phyloP scores from a whole-genome alignment of 495 filamentous ascomycete species.

The Penicillium lividum region DNA sequence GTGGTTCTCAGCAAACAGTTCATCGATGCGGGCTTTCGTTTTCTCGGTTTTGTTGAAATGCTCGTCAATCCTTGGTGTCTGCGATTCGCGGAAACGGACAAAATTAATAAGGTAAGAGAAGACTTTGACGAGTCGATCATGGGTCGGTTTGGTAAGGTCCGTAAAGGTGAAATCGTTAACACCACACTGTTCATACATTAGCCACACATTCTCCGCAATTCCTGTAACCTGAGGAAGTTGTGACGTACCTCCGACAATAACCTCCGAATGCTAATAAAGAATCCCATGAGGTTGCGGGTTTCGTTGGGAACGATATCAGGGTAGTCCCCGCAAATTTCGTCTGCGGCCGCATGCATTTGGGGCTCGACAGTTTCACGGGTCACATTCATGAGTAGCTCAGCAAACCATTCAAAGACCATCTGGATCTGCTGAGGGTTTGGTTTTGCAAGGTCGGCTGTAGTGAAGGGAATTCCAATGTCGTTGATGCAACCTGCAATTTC shows the following conservation, averaged over 20 bases:
- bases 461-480: conserved; percentile 90
- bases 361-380: conserved; percentile 90
- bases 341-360: conserved; percentile 85
- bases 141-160: conserved; percentile 85
- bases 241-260: conserved; percentile 68
- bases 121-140: conserved; percentile 82
- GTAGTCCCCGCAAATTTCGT: conserved; percentile 80
- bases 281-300: conserved; percentile 88
- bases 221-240: neutral
- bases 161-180: conserved; percentile 91
- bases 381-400: conserved; percentile 86
- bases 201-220: neutral
- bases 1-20: conserved; percentile 82
- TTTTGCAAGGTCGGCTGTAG: conserved; percentile 84
- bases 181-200: conserved; percentile 57
- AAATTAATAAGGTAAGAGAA: conserved; percentile 98
- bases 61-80: conserved; percentile 80
- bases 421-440: conserved; percentile 92
- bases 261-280: conserved; percentile 75
- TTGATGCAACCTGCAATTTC: conserved; percentile 97
- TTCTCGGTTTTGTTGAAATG: conserved; percentile 88
- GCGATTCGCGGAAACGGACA: conserved; percentile 90
- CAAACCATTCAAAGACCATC: conserved; percentile 97
- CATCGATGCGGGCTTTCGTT: conserved; percentile 82
- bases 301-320: conserved; percentile 82